Evolutionary conservation across 106 monocot genomes (phyloP).

Genomic region (Narthecium ossifragum): DNA sequence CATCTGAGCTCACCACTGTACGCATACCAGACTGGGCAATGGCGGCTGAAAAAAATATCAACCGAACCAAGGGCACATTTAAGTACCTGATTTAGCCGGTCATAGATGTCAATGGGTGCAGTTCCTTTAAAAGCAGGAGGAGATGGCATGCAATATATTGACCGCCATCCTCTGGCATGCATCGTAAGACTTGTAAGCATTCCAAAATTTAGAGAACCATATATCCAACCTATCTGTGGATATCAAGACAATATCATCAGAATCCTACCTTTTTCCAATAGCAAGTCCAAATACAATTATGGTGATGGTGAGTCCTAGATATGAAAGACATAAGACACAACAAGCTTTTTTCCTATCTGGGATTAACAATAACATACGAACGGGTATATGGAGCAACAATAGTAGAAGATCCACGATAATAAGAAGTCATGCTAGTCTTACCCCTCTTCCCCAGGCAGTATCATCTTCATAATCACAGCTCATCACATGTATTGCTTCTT

Average conservation of each 20-base stretch:
- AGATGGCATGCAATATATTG: conserved; percentile 23
- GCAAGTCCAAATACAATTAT: no score
- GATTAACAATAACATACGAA: no score
- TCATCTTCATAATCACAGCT: conserved; percentile 15
- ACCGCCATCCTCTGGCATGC: conserved; percentile 33
- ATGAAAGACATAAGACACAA: no score
- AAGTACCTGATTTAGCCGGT: conserved; percentile 19
- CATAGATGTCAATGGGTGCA: conserved; percentile 12
- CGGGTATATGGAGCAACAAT: no score
- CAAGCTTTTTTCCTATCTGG: no score
- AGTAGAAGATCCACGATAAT: no score
- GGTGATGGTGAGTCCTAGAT: no score
- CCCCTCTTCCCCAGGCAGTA: conserved; percentile 32
- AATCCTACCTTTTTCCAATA: no score
- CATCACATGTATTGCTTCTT: conserved; percentile 14
- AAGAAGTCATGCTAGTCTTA: no score
- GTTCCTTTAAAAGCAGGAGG: conserved; percentile 13
- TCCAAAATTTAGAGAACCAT: conserved; percentile 13
- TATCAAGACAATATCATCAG: no score
- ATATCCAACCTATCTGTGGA: conserved; percentile 25
- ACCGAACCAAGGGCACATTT: conserved; percentile 20
- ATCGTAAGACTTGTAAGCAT: conserved; percentile 19
- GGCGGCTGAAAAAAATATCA: conserved; percentile 21
- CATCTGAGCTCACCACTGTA: conserved; percentile 10
- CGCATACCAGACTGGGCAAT: conserved; percentile 24